A percentile compares a stretch with the other conserved stretches of the same genome.
These are phyloP conservation scores for Plasmodium berghei DNA, from an alignment of 169 alveolate genomes.

Conservation along the genomic window DNA sequence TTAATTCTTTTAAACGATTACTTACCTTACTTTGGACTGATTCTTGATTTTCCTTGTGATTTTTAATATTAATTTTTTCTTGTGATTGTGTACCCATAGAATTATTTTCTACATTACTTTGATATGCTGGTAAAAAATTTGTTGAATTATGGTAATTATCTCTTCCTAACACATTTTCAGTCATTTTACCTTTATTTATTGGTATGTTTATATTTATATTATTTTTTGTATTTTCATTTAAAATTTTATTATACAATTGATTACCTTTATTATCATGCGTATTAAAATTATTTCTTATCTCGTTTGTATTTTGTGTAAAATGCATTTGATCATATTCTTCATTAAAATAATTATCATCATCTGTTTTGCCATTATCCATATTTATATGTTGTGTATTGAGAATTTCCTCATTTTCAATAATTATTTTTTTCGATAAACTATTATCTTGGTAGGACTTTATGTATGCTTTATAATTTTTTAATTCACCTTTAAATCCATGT, in stretches of 20 bases:
- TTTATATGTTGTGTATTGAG: neutral
- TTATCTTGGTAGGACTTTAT: neutral
- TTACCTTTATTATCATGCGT: neutral
- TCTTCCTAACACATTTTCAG: too few relatives aligned
- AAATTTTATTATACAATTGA: neutral
- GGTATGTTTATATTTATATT: neutral
- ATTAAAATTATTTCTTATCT: neutral
- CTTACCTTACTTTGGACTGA: slow-evolving; percentile 16
- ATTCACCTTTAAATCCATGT: neutral
- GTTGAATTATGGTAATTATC: too few relatives aligned
- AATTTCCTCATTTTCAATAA: neutral
- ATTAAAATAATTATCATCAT: slow-evolving; percentile 7
- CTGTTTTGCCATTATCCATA: neutral
- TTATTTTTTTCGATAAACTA: slow-evolving; percentile 6
- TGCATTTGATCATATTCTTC: neutral
- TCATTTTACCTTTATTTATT: too few relatives aligned
- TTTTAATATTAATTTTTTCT: neutral
- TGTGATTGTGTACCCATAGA: too few relatives aligned
- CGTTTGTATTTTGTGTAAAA: neutral
- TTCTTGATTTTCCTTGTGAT: slow-evolving; percentile 22
- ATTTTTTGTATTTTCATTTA: slow-evolving; percentile 27
- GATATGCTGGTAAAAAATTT: too few relatives aligned
- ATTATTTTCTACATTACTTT: too few relatives aligned
- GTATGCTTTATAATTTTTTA: neutral
- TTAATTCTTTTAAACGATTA: slow-evolving; percentile 47